These are phyloP conservation scores for Apiotrichum mycotoxinovorans DNA, from an alignment of 1,284 basidiomycete species.

Conservation along the genomic window DNA sequence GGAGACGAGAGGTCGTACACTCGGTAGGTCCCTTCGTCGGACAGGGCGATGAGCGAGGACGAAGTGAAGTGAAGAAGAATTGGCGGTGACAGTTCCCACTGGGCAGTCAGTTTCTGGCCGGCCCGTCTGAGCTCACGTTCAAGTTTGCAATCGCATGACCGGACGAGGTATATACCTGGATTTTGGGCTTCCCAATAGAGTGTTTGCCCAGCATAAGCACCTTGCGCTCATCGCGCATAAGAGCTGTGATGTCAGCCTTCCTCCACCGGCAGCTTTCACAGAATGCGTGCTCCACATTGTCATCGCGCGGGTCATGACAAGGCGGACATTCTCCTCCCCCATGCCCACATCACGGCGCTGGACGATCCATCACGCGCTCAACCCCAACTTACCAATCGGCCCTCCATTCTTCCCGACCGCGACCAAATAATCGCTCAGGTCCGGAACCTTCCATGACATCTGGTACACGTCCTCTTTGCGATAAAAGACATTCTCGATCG, in stretches of 20 bases:
- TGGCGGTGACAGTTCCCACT: constrained; percentile 44
- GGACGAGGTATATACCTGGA: constrained; percentile 54
- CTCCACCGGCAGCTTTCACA: no score
- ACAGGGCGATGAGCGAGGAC: constrained; percentile 77
- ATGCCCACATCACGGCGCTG: no score
- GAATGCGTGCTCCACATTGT: no score
- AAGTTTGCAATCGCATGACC: constrained; percentile 52
- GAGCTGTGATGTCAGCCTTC: constrained; percentile 56
- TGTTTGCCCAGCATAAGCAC: constrained; percentile 69
- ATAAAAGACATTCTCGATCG: constrained; percentile 53
- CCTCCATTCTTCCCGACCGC: constrained; percentile 82
- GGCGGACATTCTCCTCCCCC: no score
- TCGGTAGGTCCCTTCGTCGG: constrained; percentile 88
- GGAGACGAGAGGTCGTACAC: constrained; percentile 73
- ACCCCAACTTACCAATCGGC: constrained; percentile 63
- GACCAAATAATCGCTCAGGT: constrained; percentile 74
- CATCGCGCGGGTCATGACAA: background rate
- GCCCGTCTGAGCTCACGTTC: constrained; percentile 22
- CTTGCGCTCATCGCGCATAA: constrained; percentile 81
- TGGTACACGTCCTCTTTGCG: constrained; percentile 75
- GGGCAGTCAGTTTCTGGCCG: constrained; percentile 12
- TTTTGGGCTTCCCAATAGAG: constrained; percentile 63
- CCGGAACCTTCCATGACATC: constrained; percentile 72
- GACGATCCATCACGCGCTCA: no score
- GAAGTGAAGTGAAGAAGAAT: constrained; percentile 39